Evolutionary conservation across 2,329 filamentous ascomycete species (phyloP).

Genomic region (Magnaporthiopsis poae): DNA sequence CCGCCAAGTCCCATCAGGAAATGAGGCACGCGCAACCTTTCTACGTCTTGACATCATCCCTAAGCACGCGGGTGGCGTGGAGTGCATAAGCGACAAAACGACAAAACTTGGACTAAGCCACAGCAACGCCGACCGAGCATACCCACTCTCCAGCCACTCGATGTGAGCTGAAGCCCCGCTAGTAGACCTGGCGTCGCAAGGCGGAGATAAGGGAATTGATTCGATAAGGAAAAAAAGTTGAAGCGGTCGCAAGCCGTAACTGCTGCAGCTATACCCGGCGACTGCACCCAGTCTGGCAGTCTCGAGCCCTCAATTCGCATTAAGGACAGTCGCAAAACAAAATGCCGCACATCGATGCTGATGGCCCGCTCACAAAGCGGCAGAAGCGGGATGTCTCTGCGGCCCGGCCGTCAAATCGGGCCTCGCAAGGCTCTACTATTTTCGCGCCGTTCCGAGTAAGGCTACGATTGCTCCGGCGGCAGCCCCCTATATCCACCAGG

Average conservation of each 20-base stretch:
- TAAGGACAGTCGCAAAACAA: not conserved
- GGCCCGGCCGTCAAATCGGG: not conserved
- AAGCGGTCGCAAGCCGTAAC: not conserved
- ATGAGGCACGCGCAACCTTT: too few species aligned
- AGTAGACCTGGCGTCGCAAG: not conserved
- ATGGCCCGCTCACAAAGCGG: slow-evolving; percentile 62
- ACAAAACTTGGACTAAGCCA: not conserved
- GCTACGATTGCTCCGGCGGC: slow-evolving; percentile 10
- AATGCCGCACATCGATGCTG: slow-evolving; percentile 25
- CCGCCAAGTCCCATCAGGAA: too few species aligned
- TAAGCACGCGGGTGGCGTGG: too few species aligned
- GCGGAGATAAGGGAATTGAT: not conserved
- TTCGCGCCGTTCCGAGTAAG: slow-evolving; percentile 88
- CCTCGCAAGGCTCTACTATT: slow-evolving; percentile 57
- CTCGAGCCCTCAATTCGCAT: not conserved
- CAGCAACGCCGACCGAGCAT: not conserved
- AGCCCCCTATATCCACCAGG: not conserved
- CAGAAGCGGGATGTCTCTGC: slow-evolving; percentile 51
- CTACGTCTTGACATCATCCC: too few species aligned
- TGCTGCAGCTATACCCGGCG: not conserved
- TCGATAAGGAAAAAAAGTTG: not conserved
- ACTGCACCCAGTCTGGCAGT: not conserved
- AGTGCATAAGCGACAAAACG: too few species aligned
- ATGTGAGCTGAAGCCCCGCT: not conserved
- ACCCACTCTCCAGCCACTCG: not conserved